Conservation (phyloP, 345 rosid species). For the Carallia brachiata region DNA sequence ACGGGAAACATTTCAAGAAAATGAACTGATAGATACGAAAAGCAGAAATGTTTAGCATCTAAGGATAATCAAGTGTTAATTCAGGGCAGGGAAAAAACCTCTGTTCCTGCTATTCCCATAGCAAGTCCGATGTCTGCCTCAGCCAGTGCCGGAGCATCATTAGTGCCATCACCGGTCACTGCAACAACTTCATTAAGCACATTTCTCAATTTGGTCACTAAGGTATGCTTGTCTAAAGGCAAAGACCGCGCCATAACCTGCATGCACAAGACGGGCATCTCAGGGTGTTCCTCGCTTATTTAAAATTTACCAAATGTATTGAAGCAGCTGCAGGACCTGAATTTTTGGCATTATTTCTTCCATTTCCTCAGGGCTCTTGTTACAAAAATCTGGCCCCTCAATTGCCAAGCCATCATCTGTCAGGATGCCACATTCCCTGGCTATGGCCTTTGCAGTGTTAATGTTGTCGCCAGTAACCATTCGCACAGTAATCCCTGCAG, state of each 20-base stretch:
- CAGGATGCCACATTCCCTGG: constrained; percentile 36
- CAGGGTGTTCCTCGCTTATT: background rate
- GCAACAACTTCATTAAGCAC: constrained; percentile 32
- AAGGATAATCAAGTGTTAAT: background rate
- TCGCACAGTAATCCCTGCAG: constrained; percentile 29
- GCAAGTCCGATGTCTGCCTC: constrained; percentile 38
- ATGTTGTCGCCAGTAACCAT: constrained; percentile 39
- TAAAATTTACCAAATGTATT: background rate
- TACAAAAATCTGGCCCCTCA: constrained; percentile 67
- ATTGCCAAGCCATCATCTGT: constrained; percentile 57
- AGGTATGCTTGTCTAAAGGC: constrained; percentile 32
- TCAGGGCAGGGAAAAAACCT: constrained; percentile 16
- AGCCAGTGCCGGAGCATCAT: constrained; percentile 36
- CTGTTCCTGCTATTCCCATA: constrained; percentile 38
- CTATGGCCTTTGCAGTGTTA: constrained; percentile 37
- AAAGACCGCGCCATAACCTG: constrained; percentile 38
- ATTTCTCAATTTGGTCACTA: constrained; percentile 28
- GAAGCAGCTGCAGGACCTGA: constrained; percentile 27
- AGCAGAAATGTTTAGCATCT: too few species aligned
- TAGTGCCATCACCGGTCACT: constrained; percentile 35
- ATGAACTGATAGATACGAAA: too few species aligned
- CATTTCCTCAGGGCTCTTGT: constrained; percentile 54
- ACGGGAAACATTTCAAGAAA: too few species aligned
- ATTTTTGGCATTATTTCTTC: constrained; percentile 56
- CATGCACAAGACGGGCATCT: background rate